Percentiles rank a stretch among this genome's conserved stretches.
These are phyloP conservation scores for Crotalaria pallida DNA, from an alignment of 306 rosid species.

Conservation along the genomic window DNA sequence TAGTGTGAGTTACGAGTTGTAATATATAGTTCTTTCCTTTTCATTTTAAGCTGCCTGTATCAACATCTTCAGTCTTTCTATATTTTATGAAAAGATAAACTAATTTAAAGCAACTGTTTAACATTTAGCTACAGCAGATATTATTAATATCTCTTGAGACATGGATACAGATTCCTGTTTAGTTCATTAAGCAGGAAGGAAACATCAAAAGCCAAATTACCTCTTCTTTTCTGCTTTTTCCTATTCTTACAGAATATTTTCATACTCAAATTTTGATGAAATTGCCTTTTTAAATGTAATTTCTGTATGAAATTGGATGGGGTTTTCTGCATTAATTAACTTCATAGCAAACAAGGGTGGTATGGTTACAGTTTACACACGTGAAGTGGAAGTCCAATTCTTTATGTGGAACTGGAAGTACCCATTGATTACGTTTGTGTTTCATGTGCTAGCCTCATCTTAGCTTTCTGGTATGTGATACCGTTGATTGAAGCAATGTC, in stretches of 20 bases:
- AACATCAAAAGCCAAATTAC: not conserved
- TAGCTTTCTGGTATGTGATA: not conserved
- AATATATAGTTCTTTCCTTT: not conserved
- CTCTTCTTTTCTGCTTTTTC: not conserved
- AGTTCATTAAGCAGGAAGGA: not conserved
- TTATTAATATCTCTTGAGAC: not conserved
- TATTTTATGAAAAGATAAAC: not conserved
- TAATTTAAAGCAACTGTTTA: not conserved
- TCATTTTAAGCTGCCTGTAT: not conserved
- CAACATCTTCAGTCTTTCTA: not conserved
- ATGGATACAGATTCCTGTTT: not conserved
- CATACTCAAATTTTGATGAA: not conserved
- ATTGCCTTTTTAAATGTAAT: not conserved
- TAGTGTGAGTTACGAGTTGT: constrained; percentile 2
- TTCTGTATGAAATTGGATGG: not conserved
- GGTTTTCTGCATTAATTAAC: not conserved
- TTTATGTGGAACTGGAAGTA: not conserved
- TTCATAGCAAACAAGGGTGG: not conserved
- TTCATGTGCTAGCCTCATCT: not conserved
- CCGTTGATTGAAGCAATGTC: not conserved
- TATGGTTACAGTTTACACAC: not conserved
- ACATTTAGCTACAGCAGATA: not conserved
- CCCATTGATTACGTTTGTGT: not conserved
- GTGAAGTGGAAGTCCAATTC: constrained; percentile 1
- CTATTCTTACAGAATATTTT: not conserved